Base-by-base conservation (phyloP, 2,329 filamentous ascomycete species). In the Sarocladium oryzae region DNA sequence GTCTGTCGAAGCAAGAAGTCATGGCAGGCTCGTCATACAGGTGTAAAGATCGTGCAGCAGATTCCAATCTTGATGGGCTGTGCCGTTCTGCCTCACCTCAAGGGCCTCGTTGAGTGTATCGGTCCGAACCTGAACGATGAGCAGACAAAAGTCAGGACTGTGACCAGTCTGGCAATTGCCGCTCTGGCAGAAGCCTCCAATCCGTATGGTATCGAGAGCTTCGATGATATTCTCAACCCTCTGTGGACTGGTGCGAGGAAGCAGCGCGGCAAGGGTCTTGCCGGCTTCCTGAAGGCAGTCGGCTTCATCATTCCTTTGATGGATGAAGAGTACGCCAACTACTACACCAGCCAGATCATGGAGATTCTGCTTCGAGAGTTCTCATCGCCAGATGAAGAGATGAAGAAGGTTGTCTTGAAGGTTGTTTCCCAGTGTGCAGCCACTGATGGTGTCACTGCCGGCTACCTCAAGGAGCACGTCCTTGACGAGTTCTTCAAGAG, bases 291-390 rank as follows among this genome's bases (percentile, higher is more conserved):
- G 55, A 99, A 99, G 72, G 93, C 93, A 43, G 92, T 99, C 38
- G 93, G 93, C 23, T 97, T 93, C 67, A 96, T 99, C 63, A 97
- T 99, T 56, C 93, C 93, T 4, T 80, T 99, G 50, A 99, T 99
- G 93, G 93, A 99, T 71, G 93, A 99, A 69, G 93, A 99, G 65
- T 97, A 96, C 67, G 92, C 93, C 69, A 97, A 96, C 66, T 99
- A 99, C 72, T 99, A 99, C 64, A 97, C 93, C 8, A 89, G 85
- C 58, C 91, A 99, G 68, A 96, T 99, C 62, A 97, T 99, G 92
- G 93, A 97, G 68, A 97, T 97, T 61, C 74, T 99, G 13, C 81
- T 97, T 26, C 84, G 93, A 61, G 93, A 99, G 65, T 99, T 99
- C 63, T 88, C 90, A 6, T 96, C 92, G 1, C 93, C 93, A 0